Conservation (phyloP, 1,284 basidiomycete genomes). For the Puccinia horiana region DNA sequence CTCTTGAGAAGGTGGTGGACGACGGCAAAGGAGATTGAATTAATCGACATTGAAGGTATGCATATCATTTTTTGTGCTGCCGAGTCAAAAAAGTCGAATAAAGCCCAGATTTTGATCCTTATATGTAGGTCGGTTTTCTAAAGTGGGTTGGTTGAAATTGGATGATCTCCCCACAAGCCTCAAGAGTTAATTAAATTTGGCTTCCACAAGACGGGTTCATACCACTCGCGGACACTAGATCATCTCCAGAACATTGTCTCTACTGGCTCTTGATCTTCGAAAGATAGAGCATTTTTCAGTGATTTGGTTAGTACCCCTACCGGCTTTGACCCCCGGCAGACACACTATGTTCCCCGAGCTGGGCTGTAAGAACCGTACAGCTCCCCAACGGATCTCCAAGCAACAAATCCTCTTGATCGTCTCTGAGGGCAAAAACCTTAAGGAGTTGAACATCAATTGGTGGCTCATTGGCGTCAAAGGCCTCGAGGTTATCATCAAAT, state of each 20-base stretch:
- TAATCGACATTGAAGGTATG: constrained; percentile 45
- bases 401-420: constrained; percentile 36
- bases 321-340: constrained; percentile 25
- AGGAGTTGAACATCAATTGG: constrained; percentile 40
- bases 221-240: constrained; percentile 43
- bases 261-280: constrained; percentile 27
- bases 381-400: constrained; percentile 31
- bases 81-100: no score
- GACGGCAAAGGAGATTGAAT: constrained; percentile 37
- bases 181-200: constrained; percentile 31
- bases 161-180: constrained; percentile 30
- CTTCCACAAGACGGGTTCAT: constrained; percentile 36
- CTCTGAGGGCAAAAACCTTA: constrained; percentile 17
- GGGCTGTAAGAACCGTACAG: constrained; percentile 1
- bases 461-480: constrained; percentile 45
- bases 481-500: constrained; percentile 44
- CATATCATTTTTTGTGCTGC: background rate
- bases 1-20: no score
- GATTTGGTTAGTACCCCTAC: constrained; percentile 25
- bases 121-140: constrained; percentile 43
- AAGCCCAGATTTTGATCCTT: background rate
- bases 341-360: constrained; percentile 37
- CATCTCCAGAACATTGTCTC: constrained; percentile 28
- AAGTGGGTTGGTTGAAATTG: constrained; percentile 32
- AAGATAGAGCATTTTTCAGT: constrained; percentile 21